Base-by-base conservation (phyloP, 192 early-diverging fungal species). In the Geranomyces variabilis region DNA sequence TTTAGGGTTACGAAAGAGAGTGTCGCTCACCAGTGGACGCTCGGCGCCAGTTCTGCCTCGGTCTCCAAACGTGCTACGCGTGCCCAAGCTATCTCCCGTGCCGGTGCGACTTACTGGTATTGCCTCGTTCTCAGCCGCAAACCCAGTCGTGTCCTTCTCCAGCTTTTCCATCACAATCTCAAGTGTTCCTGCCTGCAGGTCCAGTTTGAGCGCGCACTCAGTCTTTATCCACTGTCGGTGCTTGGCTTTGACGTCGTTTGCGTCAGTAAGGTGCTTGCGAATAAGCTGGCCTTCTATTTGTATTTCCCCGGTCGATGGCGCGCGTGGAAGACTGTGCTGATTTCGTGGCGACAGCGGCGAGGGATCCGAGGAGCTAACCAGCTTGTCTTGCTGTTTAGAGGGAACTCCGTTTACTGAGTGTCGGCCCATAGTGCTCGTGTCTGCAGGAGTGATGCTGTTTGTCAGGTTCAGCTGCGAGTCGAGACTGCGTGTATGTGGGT, bases 151-250 rank as follows among this genome's bases (percentile, higher is more conserved):
- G 28, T 76, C 78, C 22, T 70, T 59, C 47, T 93, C 90, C 66
- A 93, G 80, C 66, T 90, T 87, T 79, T 89, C 94, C 91, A 94
- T 90, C 31, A 84, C 84, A n/a, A 97, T 79, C 29, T 92, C 90
- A 34, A 81, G 49, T 58, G 15, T 93, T 89, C 55, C 90, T 82
- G 46, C 89, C 88, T 17, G 90, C 80, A 62, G 46, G n/a, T 36
- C 53, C n/a, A 81, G 15, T 22, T 28, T 17, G 0, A 93, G 82
- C 13, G 91, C 84, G 24, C 91, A 86, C 61, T 91, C 87, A 24
- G 77, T n/a, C 60, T 95, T 93, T 66, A 82, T 82, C 96, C 96
- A 96, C n/a, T 85, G 85, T 14, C 94, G 89, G 76, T 93, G 83
- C 45, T 90, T 90, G 8, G 93, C 91, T 80, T 92, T 93, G 63